These are phyloP conservation scores for Erythrophleum ivorense DNA, from an alignment of 331 rosid species.

Conservation along the genomic window DNA sequence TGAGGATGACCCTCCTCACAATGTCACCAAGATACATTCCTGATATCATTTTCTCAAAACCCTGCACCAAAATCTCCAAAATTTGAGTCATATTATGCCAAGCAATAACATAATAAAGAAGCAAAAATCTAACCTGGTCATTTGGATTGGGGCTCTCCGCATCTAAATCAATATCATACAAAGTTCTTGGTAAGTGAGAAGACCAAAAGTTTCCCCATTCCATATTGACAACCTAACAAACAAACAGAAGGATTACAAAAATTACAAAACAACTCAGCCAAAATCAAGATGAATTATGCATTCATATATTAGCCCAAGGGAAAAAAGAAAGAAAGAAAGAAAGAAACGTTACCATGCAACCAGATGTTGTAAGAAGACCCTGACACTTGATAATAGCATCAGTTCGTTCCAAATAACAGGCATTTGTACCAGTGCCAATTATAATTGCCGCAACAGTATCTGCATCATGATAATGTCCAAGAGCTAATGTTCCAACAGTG, in stretches of 20 bases:
- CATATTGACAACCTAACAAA: constrained; percentile 76
- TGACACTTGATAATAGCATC: constrained; percentile 86
- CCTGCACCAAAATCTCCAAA: constrained; percentile 53
- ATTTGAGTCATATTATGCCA: constrained; percentile 11
- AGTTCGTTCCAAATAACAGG: constrained; percentile 80
- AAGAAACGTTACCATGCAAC: constrained; percentile 65
- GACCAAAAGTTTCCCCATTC: constrained; percentile 97
- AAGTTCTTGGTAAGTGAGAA: constrained; percentile 79
- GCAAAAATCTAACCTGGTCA: constrained; percentile 65
- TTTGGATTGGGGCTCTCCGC: constrained; percentile 77
- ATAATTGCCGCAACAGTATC: constrained; percentile 89
- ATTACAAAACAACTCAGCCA: background rate
- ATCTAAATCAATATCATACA: constrained; percentile 75
- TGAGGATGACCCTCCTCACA: constrained; percentile 81
- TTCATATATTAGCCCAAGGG: background rate
- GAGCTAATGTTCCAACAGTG: constrained; percentile 79
- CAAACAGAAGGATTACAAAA: constrained; percentile 25
- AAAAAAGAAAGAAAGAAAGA: background rate
- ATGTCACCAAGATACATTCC: constrained; percentile 93
- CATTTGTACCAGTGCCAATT: constrained; percentile 89
- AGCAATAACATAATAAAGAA: constrained; percentile 33
- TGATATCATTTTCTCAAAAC: constrained; percentile 88
- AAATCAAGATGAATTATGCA: background rate
- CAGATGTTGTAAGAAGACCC: constrained; percentile 74
- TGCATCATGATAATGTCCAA: constrained; percentile 76